phyloP scores from a whole-genome alignment of 2,329 filamentous ascomycete genomes.

The Xylariomycetidae sp. region DNA sequence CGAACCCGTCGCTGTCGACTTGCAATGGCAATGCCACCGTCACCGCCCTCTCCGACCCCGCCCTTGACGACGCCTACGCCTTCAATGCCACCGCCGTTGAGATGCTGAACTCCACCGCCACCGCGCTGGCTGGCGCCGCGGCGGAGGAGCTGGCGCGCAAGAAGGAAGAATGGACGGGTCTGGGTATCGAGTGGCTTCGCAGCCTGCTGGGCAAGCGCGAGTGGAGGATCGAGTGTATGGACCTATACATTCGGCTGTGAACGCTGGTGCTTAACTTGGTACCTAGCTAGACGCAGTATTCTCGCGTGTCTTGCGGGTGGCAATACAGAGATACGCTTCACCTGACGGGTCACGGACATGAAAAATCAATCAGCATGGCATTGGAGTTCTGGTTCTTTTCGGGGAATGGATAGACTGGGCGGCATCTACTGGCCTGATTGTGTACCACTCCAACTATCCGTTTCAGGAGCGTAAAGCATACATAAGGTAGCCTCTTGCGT shows the following conservation, averaged over 20 bases:
- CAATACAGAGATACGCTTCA: no score
- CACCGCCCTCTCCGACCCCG: slow-evolving; percentile 22
- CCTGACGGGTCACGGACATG: no score
- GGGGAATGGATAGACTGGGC: no score
- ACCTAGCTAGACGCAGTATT: no score
- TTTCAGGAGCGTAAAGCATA: no score
- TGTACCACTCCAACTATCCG: no score
- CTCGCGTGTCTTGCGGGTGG: no score
- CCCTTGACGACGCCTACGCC: slow-evolving; percentile 20
- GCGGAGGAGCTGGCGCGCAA: slow-evolving; percentile 53
- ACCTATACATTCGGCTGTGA: slow-evolving; percentile 75
- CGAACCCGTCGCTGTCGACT: slow-evolving; percentile 46
- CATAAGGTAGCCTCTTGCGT: no score
- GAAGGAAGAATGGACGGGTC: slow-evolving; percentile 63
- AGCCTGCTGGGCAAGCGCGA: slow-evolving; percentile 76
- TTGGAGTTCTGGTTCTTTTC: no score
- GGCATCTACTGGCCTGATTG: no score
- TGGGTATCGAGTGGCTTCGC: slow-evolving; percentile 81
- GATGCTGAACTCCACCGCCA: slow-evolving; percentile 63
- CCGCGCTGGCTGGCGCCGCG: slow-evolving; percentile 60
- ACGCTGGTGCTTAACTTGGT: no score
- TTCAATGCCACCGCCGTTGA: slow-evolving; percentile 47
- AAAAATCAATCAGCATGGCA: no score
- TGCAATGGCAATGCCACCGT: slow-evolving; percentile 22
- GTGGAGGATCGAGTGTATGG: slow-evolving; percentile 87